Evolutionary conservation across 1,139 yeast species (phyloP).

Genomic region (Debaryomyces psychrophilus): DNA sequence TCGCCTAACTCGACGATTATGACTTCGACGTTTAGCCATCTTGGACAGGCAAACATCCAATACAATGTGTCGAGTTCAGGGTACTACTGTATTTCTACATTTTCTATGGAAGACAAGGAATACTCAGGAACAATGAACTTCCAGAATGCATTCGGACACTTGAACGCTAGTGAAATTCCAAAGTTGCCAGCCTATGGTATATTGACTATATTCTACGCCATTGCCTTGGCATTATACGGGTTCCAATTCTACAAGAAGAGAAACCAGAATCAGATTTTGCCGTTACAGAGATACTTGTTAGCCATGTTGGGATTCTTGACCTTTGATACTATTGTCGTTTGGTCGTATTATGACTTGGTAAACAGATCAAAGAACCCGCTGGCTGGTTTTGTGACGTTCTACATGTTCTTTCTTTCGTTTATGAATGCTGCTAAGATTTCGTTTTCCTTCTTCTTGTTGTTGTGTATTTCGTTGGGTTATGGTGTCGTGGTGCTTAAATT

Average conservation of each 20-base stretch:
- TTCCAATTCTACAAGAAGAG: constrained; percentile 87
- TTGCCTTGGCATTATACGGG: constrained; percentile 77
- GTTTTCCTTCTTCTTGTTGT: constrained; percentile 82
- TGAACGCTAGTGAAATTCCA: constrained; percentile 90
- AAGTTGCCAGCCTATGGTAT: constrained; percentile 88
- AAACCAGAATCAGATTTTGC: constrained; percentile 72
- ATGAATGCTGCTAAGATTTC: constrained; percentile 82
- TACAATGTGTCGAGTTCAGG: constrained; percentile 79
- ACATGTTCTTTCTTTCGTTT: constrained; percentile 75
- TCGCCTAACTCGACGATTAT: constrained; percentile 56
- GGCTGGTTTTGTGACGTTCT: constrained; percentile 67
- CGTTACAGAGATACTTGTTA: constrained; percentile 86
- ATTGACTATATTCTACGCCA: constrained; percentile 79
- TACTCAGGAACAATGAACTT: constrained; percentile 73
- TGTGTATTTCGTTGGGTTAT: constrained; percentile 88
- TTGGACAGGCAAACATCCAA: constrained; percentile 62
- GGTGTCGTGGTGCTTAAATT: constrained; percentile 90
- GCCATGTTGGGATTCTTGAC: constrained; percentile 85
- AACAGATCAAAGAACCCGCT: constrained; percentile 59
- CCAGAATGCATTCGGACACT: constrained; percentile 88
- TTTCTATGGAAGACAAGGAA: constrained; percentile 41
- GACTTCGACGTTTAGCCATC: constrained; percentile 55
- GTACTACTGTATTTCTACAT: constrained; percentile 86
- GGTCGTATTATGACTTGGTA: constrained; percentile 88
- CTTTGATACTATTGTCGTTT: constrained; percentile 80